These are phyloP conservation scores for Senna siamea DNA, from an alignment of 306 rosid species.

Conservation along the genomic window DNA sequence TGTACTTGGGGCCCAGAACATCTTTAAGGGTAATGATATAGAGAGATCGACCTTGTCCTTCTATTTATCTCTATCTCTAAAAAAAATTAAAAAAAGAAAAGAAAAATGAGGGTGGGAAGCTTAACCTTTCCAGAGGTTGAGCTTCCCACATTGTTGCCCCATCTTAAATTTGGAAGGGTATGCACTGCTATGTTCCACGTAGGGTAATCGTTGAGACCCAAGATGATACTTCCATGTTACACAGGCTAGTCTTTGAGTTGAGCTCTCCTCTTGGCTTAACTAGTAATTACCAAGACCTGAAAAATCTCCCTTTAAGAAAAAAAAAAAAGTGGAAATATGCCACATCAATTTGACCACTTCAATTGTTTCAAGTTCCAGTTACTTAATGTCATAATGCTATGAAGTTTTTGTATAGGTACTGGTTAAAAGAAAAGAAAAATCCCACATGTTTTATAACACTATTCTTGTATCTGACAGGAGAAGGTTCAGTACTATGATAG, in stretches of 20 bases:
- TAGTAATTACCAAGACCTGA: background rate
- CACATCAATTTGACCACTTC: background rate
- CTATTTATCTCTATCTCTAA: too few relatives aligned
- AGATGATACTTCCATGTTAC: background rate
- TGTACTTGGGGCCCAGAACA: too few relatives aligned
- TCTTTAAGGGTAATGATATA: too few relatives aligned
- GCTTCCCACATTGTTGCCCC: too few relatives aligned
- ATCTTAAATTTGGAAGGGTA: background rate
- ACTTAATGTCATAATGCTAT: conserved; percentile 11
- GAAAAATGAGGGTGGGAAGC: too few relatives aligned
- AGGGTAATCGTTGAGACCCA: background rate
- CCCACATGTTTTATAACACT: conserved; percentile 11
- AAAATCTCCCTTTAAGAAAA: background rate
- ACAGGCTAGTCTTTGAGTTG: background rate
- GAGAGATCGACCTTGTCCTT: too few relatives aligned
- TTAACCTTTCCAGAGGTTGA: too few relatives aligned
- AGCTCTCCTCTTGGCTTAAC: too few relatives aligned
- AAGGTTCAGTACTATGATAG: conserved; percentile 94
- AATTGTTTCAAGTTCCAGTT: conserved; percentile 19
- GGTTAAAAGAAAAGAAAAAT: background rate
- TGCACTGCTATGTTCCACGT: background rate
- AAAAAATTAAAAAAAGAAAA: too few relatives aligned
- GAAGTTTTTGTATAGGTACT: conserved; percentile 16
- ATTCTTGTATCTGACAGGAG: conserved; percentile 61
- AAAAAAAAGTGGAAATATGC: background rate